Evolutionary conservation across 1,139 yeast species (phyloP).

Genomic region (Arxiozyma heterogenica): DNA sequence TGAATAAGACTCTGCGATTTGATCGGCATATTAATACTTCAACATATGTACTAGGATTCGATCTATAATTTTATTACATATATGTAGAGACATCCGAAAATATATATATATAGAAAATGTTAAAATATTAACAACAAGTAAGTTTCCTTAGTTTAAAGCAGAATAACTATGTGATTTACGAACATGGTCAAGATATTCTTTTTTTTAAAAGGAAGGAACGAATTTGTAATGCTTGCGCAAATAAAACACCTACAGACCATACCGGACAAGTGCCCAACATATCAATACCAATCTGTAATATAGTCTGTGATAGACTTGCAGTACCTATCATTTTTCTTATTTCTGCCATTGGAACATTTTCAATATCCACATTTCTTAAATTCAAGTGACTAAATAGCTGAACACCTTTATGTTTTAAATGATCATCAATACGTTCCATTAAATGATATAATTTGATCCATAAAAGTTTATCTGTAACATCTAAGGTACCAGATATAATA

Average conservation of each 20-base stretch:
- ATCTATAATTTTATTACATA: too few species aligned
- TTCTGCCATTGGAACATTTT: constrained; percentile 25
- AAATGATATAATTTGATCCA: constrained; percentile 34
- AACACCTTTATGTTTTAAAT: constrained; percentile 33
- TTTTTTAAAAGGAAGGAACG: constrained; percentile 39
- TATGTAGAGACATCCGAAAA: background rate
- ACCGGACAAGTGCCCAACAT: constrained; percentile 74
- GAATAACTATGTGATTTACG: background rate
- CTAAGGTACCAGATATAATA: constrained; percentile 11
- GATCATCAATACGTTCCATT: constrained; percentile 48
- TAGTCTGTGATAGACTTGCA: constrained; percentile 42
- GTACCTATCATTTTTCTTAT: background rate
- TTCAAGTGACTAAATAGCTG: constrained; percentile 6
- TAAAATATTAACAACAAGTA: background rate
- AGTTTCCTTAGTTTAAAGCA: too few species aligned
- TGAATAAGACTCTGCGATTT: background rate
- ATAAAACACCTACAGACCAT: constrained; percentile 69
- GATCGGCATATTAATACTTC: too few species aligned
- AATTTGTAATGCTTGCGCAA: constrained; percentile 66
- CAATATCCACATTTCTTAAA: constrained; percentile 16
- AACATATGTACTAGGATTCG: background rate
- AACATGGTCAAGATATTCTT: background rate
- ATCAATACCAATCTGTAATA: constrained; percentile 58
- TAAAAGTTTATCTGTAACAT: constrained; percentile 32
- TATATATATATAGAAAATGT: too few species aligned